Evolutionary conservation across 192 early-diverging fungal species (phyloP).

Genomic region (Coemansia sp.): DNA sequence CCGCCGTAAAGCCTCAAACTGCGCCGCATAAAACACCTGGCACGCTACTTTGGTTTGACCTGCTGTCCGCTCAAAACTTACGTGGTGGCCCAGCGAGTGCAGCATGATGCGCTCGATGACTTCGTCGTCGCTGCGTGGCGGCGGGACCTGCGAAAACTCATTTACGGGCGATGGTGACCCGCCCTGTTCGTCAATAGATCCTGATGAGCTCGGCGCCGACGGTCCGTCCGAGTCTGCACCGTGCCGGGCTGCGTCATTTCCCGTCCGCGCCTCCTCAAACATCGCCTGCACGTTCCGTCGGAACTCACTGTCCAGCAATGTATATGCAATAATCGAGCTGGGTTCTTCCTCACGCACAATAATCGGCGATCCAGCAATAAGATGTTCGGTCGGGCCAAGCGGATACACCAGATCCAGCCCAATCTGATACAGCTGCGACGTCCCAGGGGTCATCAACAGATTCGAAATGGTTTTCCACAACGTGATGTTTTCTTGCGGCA

Average conservation of each 20-base stretch:
- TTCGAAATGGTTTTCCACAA: slow-evolving; percentile 50
- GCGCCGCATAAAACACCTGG: slow-evolving; percentile 88
- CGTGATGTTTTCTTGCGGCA: slow-evolving; percentile 39
- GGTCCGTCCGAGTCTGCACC: background rate
- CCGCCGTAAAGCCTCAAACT: slow-evolving; percentile 86
- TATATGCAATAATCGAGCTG: slow-evolving; percentile 89
- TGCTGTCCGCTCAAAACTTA: slow-evolving; percentile 63
- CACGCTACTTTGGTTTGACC: slow-evolving; percentile 79
- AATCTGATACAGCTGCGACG: slow-evolving; percentile 48
- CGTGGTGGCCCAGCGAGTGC: slow-evolving; percentile 37
- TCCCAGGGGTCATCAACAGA: slow-evolving; percentile 36
- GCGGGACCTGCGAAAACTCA: slow-evolving; percentile 25
- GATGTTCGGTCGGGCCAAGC: slow-evolving; percentile 72
- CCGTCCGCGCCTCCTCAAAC: slow-evolving; percentile 29
- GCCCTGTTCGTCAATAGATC: background rate
- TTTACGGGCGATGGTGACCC: slow-evolving; percentile 20
- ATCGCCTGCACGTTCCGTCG: slow-evolving; percentile 32
- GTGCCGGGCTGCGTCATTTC: slow-evolving; percentile 13
- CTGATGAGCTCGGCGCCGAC: background rate
- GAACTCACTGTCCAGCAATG: slow-evolving; percentile 64
- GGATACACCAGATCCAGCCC: slow-evolving; percentile 51
- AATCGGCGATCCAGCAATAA: slow-evolving; percentile 82
- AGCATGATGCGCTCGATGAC: slow-evolving; percentile 42
- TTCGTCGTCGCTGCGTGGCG: slow-evolving; percentile 12
- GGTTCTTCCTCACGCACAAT: slow-evolving; percentile 91